Base-by-base conservation (phyloP, 495 filamentous ascomycete genomes). In the Neohortaea acidophila region DNA sequence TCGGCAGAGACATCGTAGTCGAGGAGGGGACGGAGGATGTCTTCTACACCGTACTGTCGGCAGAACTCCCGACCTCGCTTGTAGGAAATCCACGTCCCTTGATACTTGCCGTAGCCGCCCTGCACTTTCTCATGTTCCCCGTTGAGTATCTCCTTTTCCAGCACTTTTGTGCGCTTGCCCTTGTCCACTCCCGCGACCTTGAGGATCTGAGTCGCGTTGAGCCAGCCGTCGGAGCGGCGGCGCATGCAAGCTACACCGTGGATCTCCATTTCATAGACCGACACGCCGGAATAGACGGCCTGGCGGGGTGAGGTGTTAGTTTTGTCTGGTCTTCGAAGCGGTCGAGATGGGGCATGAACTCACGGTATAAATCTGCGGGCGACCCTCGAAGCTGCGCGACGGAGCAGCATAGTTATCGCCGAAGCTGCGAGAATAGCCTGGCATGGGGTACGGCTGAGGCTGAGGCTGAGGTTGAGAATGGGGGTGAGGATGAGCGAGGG, bases 81-180 rank as follows among this genome's bases (percentile, higher is more conserved):
- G 52, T 87, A 94, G 47, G 79, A 83, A 37, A 96, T 89, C 89
- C 89, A 97, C 2, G 89, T 97, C 14, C 89, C 89, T 60, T 97
- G 89, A 51, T 96, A 97, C 65, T 94, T 94, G 34, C 89, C 89
- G 53, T 97, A 97, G 6, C 89, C 91, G 9, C 89, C 89, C 53
- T 97, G 89, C 6, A 97, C 87, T 63, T 96, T 97, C 54, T 97
- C 89, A 57, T 97, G 87, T 50, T 89, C 81, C 39, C 89, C 89
- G 0, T 77, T 85, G 33, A 91, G 73, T 39, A 97, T 94, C 59
- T 96, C 89, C 58, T 94, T 94, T 55, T 97, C 89, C 28, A 97
- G 65, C 6, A 94, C 87, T 60, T 97, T 97, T 32, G 89, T 96
- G 35, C 89, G 74, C 53, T 91, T 86, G 27, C 87, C 89, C 59